phyloP scores from a whole-genome alignment of 306 rosid species.

The Sesbania bispinosa region DNA sequence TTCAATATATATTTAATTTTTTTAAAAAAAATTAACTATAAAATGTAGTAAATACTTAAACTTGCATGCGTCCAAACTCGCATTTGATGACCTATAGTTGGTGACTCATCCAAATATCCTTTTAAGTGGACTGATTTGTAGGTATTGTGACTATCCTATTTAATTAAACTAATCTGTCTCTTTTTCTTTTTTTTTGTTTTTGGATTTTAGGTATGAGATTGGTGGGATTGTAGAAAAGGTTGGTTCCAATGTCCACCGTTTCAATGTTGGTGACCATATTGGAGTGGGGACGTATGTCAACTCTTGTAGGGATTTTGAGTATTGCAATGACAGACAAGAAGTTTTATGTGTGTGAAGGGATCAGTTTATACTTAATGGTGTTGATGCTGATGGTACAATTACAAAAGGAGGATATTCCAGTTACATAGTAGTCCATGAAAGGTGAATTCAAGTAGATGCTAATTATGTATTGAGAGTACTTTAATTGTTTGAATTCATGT shows the following conservation, averaged over 20 bases:
- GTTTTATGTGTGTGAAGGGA: slow-evolving; percentile 51
- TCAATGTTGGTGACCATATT: slow-evolving; percentile 76
- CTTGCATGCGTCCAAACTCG: too few species aligned
- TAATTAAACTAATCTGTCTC: neutral
- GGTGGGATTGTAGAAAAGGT: slow-evolving; percentile 65
- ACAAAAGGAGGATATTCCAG: slow-evolving; percentile 87
- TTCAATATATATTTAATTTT: too few species aligned
- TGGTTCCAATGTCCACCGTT: slow-evolving; percentile 54
- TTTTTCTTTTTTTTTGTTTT: neutral
- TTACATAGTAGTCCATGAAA: slow-evolving; percentile 64
- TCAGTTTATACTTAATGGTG: slow-evolving; percentile 50
- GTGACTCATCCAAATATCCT: too few species aligned
- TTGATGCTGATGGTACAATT: slow-evolving; percentile 69
- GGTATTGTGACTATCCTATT: neutral
- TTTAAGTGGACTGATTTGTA: too few species aligned
- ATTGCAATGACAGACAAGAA: slow-evolving; percentile 58
- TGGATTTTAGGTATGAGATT: slow-evolving; percentile 72
- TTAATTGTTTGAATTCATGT: neutral
- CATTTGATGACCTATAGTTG: too few species aligned
- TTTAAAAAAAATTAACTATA: too few species aligned
- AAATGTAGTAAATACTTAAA: too few species aligned
- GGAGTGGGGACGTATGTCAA: slow-evolving; percentile 82
- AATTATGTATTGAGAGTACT: neutral
- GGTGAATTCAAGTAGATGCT: slow-evolving; percentile 37
- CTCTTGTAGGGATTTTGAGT: slow-evolving; percentile 77